Evolutionary conservation across 805 yeast species (phyloP).

Genomic region (Wickerhamiella alocasiicola): DNA sequence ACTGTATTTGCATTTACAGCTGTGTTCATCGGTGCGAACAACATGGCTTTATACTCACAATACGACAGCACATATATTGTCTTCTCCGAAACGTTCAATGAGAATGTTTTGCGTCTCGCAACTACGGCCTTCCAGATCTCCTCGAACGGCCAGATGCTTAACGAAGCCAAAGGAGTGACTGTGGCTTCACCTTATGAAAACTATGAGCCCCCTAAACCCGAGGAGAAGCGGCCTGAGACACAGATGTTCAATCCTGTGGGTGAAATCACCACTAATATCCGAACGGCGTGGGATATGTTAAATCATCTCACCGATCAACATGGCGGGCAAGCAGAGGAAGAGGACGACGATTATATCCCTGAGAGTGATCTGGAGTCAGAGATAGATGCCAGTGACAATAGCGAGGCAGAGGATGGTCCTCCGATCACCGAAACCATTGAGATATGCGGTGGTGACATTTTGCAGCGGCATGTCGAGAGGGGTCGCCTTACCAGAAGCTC

Average conservation of each 20-base stretch:
- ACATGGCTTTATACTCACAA: neutral
- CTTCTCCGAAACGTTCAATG: neutral
- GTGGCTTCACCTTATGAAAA: neutral
- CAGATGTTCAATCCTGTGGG: neutral
- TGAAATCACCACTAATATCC: neutral
- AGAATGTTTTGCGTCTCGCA: neutral
- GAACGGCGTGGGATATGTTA: neutral
- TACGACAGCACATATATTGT: neutral
- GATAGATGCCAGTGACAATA: slow-evolving; percentile 2
- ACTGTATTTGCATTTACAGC: slow-evolving; percentile 5
- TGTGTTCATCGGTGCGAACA: slow-evolving; percentile 4
- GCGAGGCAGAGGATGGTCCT: neutral
- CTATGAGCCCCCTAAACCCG: neutral
- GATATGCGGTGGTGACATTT: slow-evolving; percentile 1
- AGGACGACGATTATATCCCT: slow-evolving; percentile 1
- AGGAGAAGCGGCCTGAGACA: neutral
- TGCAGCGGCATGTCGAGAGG: neutral
- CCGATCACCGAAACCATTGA: neutral
- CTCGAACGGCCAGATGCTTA: neutral
- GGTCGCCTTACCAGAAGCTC: neutral
- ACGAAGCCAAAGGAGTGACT: neutral
- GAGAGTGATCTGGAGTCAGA: neutral
- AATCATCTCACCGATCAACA: neutral
- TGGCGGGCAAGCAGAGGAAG: neutral
- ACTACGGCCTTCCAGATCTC: neutral